phyloP scores from a whole-genome alignment of 352 stramenopile species.

The Lagenidium giganteum region DNA sequence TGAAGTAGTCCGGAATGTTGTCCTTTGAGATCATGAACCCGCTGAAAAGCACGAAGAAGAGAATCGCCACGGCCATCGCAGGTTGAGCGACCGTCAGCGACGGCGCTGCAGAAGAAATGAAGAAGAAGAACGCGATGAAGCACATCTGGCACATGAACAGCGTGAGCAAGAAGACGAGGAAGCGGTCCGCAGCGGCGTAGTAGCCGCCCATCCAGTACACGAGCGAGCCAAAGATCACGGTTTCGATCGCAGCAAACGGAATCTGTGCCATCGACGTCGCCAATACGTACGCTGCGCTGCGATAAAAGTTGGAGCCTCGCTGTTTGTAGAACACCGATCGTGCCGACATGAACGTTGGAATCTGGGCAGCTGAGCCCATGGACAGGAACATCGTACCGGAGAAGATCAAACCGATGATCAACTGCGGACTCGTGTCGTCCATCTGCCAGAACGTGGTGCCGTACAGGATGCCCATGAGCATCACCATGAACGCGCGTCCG shows the following conservation, averaged over 20 bases:
- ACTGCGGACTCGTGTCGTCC: constrained; percentile 15
- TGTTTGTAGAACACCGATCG: constrained; percentile 63
- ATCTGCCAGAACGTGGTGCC: constrained; percentile 24
- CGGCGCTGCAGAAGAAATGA: constrained; percentile 20
- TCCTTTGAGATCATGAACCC: constrained; percentile 40
- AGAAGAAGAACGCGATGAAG: constrained; percentile 25
- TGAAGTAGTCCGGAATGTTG: constrained; percentile 29
- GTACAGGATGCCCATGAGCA: constrained; percentile 26
- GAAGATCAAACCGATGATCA: constrained; percentile 65
- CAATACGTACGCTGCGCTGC: constrained; percentile 56
- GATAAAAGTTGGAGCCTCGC: constrained; percentile 60
- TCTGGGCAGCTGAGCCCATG: constrained; percentile 45
- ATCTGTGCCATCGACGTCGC: constrained; percentile 21
- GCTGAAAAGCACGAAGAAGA: constrained; percentile 34
- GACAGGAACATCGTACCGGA: constrained; percentile 66
- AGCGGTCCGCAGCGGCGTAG: constrained; percentile 20
- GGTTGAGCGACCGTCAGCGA: constrained; percentile 21
- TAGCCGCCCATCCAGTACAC: constrained; percentile 90
- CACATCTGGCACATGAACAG: constrained; percentile 24
- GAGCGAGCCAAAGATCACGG: constrained; percentile 42
- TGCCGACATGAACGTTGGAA: constrained; percentile 60
- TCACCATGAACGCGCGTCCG: constrained; percentile 20
- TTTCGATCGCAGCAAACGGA: constrained; percentile 35
- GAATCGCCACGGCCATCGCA: constrained; percentile 23
- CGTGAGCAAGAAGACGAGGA: constrained; percentile 30